Evolutionary conservation across 257 asterid genomes (phyloP).

Genomic region (Leptodermis oblonga): DNA sequence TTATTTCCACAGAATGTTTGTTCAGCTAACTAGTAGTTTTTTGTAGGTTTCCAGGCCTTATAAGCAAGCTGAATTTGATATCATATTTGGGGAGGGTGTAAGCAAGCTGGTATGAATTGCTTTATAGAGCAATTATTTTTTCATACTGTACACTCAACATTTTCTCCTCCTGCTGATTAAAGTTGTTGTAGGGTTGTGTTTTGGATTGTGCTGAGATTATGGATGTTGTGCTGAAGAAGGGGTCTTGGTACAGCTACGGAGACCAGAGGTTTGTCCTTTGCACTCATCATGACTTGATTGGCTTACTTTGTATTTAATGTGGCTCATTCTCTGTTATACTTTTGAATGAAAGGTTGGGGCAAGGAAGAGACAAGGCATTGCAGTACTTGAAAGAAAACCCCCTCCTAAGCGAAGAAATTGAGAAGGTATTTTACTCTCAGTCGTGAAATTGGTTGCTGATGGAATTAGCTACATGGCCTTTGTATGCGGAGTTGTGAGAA

Average conservation of each 20-base stretch:
- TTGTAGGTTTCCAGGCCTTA: conserved; percentile 96
- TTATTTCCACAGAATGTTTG: neutral
- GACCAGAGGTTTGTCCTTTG: conserved; percentile 63
- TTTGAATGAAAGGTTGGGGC: conserved; percentile 66
- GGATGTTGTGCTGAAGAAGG: conserved; percentile 76
- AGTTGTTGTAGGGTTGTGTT: conserved; percentile 65
- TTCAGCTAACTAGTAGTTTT: conserved; percentile 5
- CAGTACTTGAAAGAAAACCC: conserved; percentile 82
- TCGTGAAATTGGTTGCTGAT: neutral
- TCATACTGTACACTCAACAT: conserved; percentile 15
- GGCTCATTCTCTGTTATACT: conserved; percentile 9
- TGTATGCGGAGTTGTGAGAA: neutral
- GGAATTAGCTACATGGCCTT: neutral
- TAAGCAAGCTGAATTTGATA: conserved; percentile 98
- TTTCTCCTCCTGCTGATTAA: conserved; percentile 13
- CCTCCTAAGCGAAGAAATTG: conserved; percentile 68
- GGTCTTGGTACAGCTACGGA: conserved; percentile 96
- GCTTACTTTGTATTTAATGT: neutral
- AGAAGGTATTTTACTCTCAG: conserved; percentile 51
- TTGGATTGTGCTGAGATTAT: conserved; percentile 91
- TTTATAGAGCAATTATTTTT: conserved; percentile 7
- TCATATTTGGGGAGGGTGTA: conserved; percentile 94
- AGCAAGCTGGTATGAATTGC: conserved; percentile 72
- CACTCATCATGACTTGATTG: neutral
- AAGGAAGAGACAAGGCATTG: conserved; percentile 92